Evolutionary conservation across 75 land plant genomes (phyloP), one percentile per base, ranked within the genome.

Genomic region (Picea glauca): DNA sequence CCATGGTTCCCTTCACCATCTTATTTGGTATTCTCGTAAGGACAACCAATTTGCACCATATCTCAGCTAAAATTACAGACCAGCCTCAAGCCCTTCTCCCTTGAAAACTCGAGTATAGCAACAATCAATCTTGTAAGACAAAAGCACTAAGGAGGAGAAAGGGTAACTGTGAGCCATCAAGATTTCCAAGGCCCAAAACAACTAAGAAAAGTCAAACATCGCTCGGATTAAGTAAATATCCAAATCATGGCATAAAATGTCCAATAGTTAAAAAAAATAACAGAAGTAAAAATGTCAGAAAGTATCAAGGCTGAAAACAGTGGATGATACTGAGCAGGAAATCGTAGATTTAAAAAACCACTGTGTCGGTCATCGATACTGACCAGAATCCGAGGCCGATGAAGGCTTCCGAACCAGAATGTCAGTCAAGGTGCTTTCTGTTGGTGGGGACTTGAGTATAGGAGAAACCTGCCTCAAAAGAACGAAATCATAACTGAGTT

Each of bases 361-460:
- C 21, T 64, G 50, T 31, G 61, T 1, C 32, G 23, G 60, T 3
- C 1, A 68, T 6, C 54, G 6, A 35, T 43, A 70, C 74, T 70
- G 23, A 86, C 92, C 85, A 65, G 87, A 72, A 78, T 32, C 31
- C 0, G 84, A 82, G 50, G 90, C 77, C 61, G 87, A 62, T 0
- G 89, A 62, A 3, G 87, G 87, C 59, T 87, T 91, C 73, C 85
- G 74, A 18, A 91, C 87, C 13, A 89, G 80, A 64, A 91, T 86
- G 58, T 91, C 93, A 12, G 93, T 87, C 80, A 91, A 81, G 81
- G 84, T 89, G 70, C 86, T 79, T 80, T 91, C 93, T 20, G 75
- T 26, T 74, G 77, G 79, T 4, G 87, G 83, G 14, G 87, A 43
- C 15, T 81, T 87, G 62, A 91, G 79, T 79, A 91, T 81, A 21